Conservation (phyloP, 2,329 filamentous ascomycete genomes). For the Trichophaea hybrida region DNA sequence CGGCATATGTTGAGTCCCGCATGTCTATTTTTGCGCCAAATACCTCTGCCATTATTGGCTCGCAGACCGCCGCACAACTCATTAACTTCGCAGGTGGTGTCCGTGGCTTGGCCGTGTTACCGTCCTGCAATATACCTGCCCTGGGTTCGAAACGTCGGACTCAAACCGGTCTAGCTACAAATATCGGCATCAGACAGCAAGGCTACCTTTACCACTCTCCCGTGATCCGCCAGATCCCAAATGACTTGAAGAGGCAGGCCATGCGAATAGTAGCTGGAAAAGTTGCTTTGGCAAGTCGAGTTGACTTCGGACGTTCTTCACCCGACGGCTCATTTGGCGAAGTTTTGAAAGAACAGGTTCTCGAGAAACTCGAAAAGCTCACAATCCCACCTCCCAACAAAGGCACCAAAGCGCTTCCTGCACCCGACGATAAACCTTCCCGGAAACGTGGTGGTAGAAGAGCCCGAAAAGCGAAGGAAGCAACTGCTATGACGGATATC, state of each 20-base stretch:
- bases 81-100: conserved; percentile 87
- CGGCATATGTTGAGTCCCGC: conserved; percentile 87
- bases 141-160: conserved; percentile 81
- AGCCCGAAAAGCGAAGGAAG: conserved; percentile 89
- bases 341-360: conserved; percentile 64
- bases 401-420: conserved; percentile 69
- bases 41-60: conserved; percentile 76
- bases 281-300: conserved; percentile 79
- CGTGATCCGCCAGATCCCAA: conserved; percentile 70
- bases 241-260: conserved; percentile 78
- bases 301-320: conserved; percentile 71
- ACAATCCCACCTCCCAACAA: conserved; percentile 85
- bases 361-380: conserved; percentile 79
- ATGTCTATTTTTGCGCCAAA: conserved; percentile 97
- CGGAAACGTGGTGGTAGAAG: conserved; percentile 82
- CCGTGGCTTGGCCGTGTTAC: conserved; percentile 76
- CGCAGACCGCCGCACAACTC: conserved; percentile 86
- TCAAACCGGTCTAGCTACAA: conserved; percentile 73
- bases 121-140: conserved; percentile 80
- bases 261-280: conserved; percentile 92
- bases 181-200: conserved; percentile 78
- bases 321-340: conserved; percentile 72
- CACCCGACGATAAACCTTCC: conserved; percentile 87
- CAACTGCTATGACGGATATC: conserved; percentile 89
- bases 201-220: conserved; percentile 88